A percentile compares a stretch with the other conserved stretches of the same genome.
phyloP scores from a whole-genome alignment of 306 rosid species.

The Parietaria judaica region DNA sequence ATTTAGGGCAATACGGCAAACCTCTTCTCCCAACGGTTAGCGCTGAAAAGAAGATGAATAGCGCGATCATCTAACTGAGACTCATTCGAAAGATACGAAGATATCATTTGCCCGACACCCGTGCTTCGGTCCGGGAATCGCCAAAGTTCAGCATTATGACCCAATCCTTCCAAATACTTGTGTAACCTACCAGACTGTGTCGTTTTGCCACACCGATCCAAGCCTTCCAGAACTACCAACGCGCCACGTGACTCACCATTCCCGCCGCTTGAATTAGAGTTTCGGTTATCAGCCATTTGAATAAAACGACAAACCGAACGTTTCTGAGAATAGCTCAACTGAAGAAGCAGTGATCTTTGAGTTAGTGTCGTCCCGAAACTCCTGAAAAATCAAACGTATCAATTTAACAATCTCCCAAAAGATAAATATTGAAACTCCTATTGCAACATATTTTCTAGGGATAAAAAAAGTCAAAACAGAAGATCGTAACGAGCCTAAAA shows the following conservation, averaged over 20 bases:
- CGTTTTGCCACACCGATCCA: constrained; percentile 87
- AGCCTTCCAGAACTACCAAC: constrained; percentile 82
- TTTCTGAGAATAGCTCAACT: constrained; percentile 4
- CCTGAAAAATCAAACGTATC: constrained; percentile 16
- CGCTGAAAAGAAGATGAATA: constrained; percentile 88
- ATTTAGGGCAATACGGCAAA: constrained; percentile 16
- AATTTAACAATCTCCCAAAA: not conserved
- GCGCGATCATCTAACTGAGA: constrained; percentile 83
- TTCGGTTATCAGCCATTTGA: constrained; percentile 20
- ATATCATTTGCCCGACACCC: constrained; percentile 77
- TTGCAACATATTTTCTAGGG: not conserved
- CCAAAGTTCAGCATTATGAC: constrained; percentile 65
- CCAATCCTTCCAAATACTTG: constrained; percentile 54
- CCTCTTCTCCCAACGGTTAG: constrained; percentile 99
- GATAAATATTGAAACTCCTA: not conserved
- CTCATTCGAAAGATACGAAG: constrained; percentile 68
- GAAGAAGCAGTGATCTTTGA: constrained; percentile 13
- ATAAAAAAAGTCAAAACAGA: not conserved
- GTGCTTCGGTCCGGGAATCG: constrained; percentile 89
- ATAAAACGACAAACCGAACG: constrained; percentile 6
- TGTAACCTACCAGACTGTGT: constrained; percentile 62
- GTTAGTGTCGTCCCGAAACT: constrained; percentile 19
- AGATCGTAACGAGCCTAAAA: not conserved
- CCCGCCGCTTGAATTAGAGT: constrained; percentile 5
- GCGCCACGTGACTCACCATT: constrained; percentile 42